phyloP scores from a whole-genome alignment of 2,329 filamentous ascomycete genomes.

The Aspergillus proliferans region DNA sequence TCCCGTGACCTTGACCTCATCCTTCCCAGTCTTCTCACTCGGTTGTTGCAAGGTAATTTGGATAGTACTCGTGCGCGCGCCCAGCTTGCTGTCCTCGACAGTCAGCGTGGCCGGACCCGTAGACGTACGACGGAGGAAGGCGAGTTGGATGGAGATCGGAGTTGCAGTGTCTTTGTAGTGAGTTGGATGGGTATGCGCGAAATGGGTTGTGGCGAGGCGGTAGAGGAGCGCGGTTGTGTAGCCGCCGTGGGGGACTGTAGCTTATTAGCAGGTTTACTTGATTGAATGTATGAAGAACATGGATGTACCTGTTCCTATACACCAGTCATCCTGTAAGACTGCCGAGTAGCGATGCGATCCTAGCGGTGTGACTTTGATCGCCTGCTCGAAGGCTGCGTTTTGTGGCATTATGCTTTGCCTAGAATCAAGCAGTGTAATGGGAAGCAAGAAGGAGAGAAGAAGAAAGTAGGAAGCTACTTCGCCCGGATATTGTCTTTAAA shows the following conservation, averaged over 20 bases:
- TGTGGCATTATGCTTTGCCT: conserved; percentile 1
- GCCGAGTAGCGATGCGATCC: conserved; percentile 54
- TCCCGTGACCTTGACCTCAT: conserved; percentile 56
- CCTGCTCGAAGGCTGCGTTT: conserved; percentile 31
- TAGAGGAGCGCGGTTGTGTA: conserved; percentile 61
- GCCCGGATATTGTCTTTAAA: too few species aligned
- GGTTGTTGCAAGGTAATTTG: conserved; percentile 52
- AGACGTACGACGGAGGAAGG: conserved; percentile 60
- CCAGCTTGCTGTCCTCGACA: conserved; percentile 59
- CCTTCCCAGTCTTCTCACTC: conserved; percentile 26
- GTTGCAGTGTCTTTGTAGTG: conserved; percentile 46
- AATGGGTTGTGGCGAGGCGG: conserved; percentile 54
- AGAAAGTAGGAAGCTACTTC: too few species aligned
- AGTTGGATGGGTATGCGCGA: conserved; percentile 52
- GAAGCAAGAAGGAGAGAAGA: too few species aligned
- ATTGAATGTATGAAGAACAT: conserved; percentile 1
- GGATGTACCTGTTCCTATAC: conserved; percentile 56
- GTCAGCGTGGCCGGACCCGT: conserved; percentile 52
- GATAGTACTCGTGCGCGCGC: conserved; percentile 56
- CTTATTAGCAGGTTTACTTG: conserved; percentile 8
- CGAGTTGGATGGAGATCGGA: conserved; percentile 58
- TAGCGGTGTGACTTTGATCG: conserved; percentile 30
- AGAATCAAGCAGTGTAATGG: too few species aligned
- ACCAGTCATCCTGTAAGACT: conserved; percentile 54
- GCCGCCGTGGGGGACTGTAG: conserved; percentile 62